Evolutionary conservation across 192 early-diverging fungal genomes (phyloP), one percentile per base, ranked within the genome.

Genomic region (Mortierella claussenii): DNA sequence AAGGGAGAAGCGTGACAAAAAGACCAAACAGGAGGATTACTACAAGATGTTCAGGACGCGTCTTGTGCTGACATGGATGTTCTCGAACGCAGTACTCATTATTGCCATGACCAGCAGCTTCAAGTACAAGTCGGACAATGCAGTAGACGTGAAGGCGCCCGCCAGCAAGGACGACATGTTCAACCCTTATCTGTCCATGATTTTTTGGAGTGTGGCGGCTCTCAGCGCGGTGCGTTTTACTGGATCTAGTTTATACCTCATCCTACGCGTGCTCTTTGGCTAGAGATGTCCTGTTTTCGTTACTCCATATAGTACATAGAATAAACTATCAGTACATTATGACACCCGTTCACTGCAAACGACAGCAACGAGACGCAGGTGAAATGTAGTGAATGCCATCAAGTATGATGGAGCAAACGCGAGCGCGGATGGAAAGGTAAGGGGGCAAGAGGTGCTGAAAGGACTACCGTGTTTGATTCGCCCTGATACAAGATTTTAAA

Each of bases 31-130:
- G 59, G 95, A 96, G 59, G 95, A 97, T 69, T 89, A 94, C 71
- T 95, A 95, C 87, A 89, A 90, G 76, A 82, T 89, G 75, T 96
- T 95, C 87, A 87, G 96, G 37, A 97, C 96, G 8, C 69, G 80
- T 33, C 79, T 95, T 49, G 88, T 97, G 7, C 84, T 96, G 11
- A 80, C 83, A 9, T 97, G 96, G 96, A 89, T 96, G 84, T 91
- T 94, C 71, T 86, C 90, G 58, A 97, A 97, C 68, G 86, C 86
- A 8, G 43, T 90, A n/a, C 76, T 97, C 24, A 83, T 93, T 59
- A 83, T 90, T 58, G 82, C 85, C 40, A 83, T 96, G 55, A 92
- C 91, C 18, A 88, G 82, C 54, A 69, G 55, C 42, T 82, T 57
- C 37, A 45, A 20, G 43, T 26, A n/a, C 11, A 28, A 17, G 33